Evolutionary conservation across 371 early-diverging fungal genomes (phyloP).

Genomic region (Mucor saturninus): DNA sequence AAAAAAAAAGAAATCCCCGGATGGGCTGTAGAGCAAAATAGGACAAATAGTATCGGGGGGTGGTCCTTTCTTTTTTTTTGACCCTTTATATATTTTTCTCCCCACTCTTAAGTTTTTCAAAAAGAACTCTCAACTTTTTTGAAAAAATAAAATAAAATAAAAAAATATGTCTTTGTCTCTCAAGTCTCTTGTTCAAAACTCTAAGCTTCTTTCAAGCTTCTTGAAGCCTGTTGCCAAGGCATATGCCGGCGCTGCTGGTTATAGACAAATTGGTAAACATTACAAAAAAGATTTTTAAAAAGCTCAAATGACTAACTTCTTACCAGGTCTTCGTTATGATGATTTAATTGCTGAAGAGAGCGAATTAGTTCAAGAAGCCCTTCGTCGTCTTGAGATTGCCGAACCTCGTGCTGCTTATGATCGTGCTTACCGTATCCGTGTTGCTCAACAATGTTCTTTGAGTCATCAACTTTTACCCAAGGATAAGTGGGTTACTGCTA

Average conservation of each 20-base stretch:
- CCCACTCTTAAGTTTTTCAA: not conserved
- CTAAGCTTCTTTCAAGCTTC: slow-evolving; percentile 64
- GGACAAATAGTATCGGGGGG: not conserved
- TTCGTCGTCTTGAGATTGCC: slow-evolving; percentile 79
- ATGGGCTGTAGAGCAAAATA: not conserved
- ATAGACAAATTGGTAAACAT: slow-evolving; percentile 76
- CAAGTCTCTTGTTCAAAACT: slow-evolving; percentile 62
- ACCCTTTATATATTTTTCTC: not conserved
- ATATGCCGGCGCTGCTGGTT: slow-evolving; percentile 79
- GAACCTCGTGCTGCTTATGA: slow-evolving; percentile 68
- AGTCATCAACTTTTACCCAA: slow-evolving; percentile 74
- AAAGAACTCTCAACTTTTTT: not conserved
- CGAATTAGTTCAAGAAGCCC: slow-evolving; percentile 83
- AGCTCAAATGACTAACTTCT: not conserved
- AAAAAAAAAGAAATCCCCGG: not conserved
- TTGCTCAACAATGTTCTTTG: slow-evolving; percentile 81
- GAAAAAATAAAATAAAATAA: not conserved
- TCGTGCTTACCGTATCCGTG: slow-evolving; percentile 84
- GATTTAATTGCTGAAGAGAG: slow-evolving; percentile 91
- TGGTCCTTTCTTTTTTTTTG: not conserved
- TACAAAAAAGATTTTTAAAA: not conserved
- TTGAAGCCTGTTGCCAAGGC: slow-evolving; percentile 74
- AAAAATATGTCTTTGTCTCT: slow-evolving; percentile 46
- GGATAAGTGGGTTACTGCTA: slow-evolving; percentile 79
- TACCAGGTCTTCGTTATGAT: slow-evolving; percentile 86